Conservation (phyloP, 106 monocot species). For the Chionographis japonica region DNA sequence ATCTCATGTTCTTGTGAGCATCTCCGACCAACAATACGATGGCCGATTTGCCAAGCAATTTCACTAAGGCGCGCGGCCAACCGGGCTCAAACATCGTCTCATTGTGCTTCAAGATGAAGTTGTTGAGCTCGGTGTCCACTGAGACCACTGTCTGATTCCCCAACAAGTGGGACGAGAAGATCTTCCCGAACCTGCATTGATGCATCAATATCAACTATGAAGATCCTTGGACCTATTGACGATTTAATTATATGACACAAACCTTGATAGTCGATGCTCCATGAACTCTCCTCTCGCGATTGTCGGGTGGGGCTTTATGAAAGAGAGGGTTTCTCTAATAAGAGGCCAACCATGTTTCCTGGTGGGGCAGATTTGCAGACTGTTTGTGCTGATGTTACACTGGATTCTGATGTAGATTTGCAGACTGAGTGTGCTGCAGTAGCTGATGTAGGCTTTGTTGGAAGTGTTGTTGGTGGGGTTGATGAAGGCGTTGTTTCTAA, state of each 20-base stretch:
- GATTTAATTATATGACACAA: no score
- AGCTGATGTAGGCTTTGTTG: no score
- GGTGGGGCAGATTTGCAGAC: no score
- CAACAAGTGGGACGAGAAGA: slow-evolving; percentile 25
- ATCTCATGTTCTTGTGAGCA: slow-evolving; percentile 34
- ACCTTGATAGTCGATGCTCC: slow-evolving; percentile 15
- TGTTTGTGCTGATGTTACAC: no score
- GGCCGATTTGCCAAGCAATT: slow-evolving; percentile 16
- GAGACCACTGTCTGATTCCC: slow-evolving; percentile 27
- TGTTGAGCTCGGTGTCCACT: slow-evolving; percentile 26
- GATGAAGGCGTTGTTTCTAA: no score
- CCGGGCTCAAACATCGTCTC: slow-evolving; percentile 28
- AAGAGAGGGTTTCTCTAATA: slow-evolving; percentile 26
- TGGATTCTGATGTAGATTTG: no score
- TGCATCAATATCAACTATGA: no score
- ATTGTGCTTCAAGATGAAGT: slow-evolving; percentile 32
- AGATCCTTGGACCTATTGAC: no score
- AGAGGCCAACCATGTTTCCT: slow-evolving; percentile 24
- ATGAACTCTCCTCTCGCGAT: slow-evolving; percentile 22
- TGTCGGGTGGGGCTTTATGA: slow-evolving; percentile 11
- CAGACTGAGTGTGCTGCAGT: no score
- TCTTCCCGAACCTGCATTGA: slow-evolving; percentile 21
- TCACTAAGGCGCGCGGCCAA: slow-evolving; percentile 19
- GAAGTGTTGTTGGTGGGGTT: no score
- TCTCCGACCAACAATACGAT: slow-evolving; percentile 23